These are phyloP conservation scores for Albifimbria verrucaria DNA, from an alignment of 2,329 filamentous ascomycete genomes.

Conservation along the genomic window DNA sequence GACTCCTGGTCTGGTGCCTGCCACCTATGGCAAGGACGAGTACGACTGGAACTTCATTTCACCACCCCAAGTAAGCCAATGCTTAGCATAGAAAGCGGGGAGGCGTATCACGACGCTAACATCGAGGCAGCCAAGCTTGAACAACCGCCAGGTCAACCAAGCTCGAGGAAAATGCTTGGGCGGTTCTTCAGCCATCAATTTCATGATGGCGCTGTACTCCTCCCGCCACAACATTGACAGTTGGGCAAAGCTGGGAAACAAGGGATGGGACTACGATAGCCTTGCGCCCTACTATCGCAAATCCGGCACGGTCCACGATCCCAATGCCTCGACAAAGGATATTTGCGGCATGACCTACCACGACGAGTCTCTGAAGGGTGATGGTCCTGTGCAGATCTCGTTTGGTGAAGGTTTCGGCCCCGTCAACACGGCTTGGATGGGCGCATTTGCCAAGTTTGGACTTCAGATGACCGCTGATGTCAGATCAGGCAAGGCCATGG, in stretches of 20 bases:
- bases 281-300: slow-evolving; percentile 31
- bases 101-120: too few species aligned
- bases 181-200: slow-evolving; percentile 54
- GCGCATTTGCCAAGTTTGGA: slow-evolving; percentile 30
- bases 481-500: slow-evolving; percentile 23
- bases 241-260: slow-evolving; percentile 22
- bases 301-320: slow-evolving; percentile 28
- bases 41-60: slow-evolving; percentile 18
- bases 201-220: slow-evolving; percentile 32
- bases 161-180: slow-evolving; percentile 53
- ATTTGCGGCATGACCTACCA: slow-evolving; percentile 26
- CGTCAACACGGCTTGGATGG: slow-evolving; percentile 32
- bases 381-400: slow-evolving; percentile 34
- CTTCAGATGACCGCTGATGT: slow-evolving; percentile 29
- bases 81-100: too few species aligned
- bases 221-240: slow-evolving; percentile 14
- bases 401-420: slow-evolving; percentile 29
- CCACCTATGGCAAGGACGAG: slow-evolving; percentile 15
- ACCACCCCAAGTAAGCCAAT: slow-evolving; percentile 12
- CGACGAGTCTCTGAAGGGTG: slow-evolving; percentile 24
- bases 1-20: slow-evolving; percentile 12
- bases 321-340: slow-evolving; percentile 20
- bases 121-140: neutral
- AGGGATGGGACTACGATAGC: slow-evolving; percentile 21
- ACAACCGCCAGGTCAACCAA: slow-evolving; percentile 13